Conservation (phyloP, 345 rosid species). For the Eucalyptus guilfoylei region DNA sequence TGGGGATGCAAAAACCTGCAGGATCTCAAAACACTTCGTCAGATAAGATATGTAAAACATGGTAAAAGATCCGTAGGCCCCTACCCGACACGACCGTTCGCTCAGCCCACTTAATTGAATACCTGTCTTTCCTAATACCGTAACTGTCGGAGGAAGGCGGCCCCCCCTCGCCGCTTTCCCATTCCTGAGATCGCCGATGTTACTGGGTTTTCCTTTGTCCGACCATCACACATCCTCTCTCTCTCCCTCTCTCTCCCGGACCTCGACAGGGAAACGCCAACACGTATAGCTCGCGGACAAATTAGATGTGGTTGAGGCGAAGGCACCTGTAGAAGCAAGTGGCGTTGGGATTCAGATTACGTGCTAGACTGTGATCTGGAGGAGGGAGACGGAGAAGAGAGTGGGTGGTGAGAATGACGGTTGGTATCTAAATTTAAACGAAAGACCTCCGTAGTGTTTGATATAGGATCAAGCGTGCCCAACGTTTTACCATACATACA, state of each 20-base stretch:
- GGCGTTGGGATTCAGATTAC: not conserved
- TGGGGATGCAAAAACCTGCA: not conserved
- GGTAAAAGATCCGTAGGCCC: not conserved
- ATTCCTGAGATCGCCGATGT: not conserved
- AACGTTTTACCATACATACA: not conserved
- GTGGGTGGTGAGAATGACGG: not conserved
- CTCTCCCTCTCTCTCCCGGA: not conserved
- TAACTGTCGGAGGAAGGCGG: not conserved
- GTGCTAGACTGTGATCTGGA: not conserved
- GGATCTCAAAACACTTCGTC: not conserved
- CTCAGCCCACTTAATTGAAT: not conserved
- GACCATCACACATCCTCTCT: not conserved
- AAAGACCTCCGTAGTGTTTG: not conserved
- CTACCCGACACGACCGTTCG: not conserved
- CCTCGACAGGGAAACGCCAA: not conserved
- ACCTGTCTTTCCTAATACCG: not conserved
- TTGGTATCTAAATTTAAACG: not conserved
- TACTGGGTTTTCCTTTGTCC: not conserved
- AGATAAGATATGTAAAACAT: not conserved
- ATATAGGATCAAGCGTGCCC: not conserved
- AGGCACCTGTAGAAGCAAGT: not conserved
- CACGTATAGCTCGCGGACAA: not conserved
- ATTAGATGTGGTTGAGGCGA: not conserved
- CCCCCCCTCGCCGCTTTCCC: not conserved
- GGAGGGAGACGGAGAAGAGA: not conserved